phyloP scores from a whole-genome alignment of 2,329 filamentous ascomycete species.

The Aspergillus sp. region DNA sequence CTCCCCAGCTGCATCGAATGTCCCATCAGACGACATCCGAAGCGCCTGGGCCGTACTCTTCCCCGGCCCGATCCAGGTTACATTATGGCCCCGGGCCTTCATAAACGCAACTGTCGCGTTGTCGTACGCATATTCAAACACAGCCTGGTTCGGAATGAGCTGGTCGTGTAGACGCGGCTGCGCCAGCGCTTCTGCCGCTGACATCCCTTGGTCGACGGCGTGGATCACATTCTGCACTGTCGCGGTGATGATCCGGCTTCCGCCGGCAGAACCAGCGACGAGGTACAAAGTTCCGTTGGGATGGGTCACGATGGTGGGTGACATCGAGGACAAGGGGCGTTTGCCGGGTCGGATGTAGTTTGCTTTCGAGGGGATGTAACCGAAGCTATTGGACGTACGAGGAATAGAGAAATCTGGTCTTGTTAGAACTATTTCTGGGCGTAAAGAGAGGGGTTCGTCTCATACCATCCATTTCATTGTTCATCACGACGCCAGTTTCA shows the following conservation, averaged over 20 bases:
- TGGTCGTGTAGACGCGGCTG: conserved; percentile 72
- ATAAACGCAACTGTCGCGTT: conserved; percentile 57
- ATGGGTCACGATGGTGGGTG: conserved; percentile 66
- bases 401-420: conserved; percentile 77
- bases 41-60: conserved; percentile 66
- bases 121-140: conserved; percentile 62
- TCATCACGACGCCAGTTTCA: conserved; percentile 72
- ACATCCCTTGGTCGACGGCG: conserved; percentile 58
- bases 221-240: conserved; percentile 68
- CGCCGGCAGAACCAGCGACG: conserved; percentile 67
- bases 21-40: conserved; percentile 51
- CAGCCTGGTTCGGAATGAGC: conserved; percentile 60
- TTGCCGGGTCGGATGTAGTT: conserved; percentile 80
- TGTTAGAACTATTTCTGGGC: conserved; percentile 35
- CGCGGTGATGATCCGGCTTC: conserved; percentile 72
- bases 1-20: conserved; percentile 70
- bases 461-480: conserved; percentile 52
- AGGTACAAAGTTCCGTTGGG: conserved; percentile 58
- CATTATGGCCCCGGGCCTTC: conserved; percentile 58
- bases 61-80: conserved; percentile 58
- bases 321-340: conserved; percentile 73
- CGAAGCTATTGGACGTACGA: conserved; percentile 67
- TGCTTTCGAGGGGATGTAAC: conserved; percentile 66
- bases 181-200: conserved; percentile 53
- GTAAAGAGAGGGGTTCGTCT: conserved; percentile 21